Evolutionary conservation across 331 rosid genomes (phyloP), one percentile per base, ranked within the genome.

Genomic region (Cydonia oblonga): DNA sequence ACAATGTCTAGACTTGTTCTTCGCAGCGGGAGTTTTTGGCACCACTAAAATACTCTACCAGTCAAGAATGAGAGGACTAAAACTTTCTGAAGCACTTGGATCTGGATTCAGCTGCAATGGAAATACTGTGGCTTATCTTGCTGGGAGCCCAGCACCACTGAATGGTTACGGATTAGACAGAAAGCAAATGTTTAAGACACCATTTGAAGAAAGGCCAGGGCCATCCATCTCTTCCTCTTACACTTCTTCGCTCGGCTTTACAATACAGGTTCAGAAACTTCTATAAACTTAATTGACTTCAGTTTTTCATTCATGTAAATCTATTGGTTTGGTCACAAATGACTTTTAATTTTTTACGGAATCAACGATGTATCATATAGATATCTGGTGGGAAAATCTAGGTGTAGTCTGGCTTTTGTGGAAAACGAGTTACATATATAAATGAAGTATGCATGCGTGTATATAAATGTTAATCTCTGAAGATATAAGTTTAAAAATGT

Each of bases 91-190:
- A 59, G 75, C 78, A 62, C 81, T 81, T 23, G 84, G 84, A 32
- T 67, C 80, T 15, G 81, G 84, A 72, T 81, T 81, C 76, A 81
- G 84, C 78, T 81, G 84, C 60, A 81, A 81, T 19, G 84, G 78
- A 3, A 76, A 76, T 26, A 70, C 84, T 19, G 84, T 81, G 75
- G 84, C 81, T 60, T 81, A 68, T 77, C 75, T 81, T 16, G 72
- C 81, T 67, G 84, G 81, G 57, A 76, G 81, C 57, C 51, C 78
- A 9, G 81, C 81, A 66, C 78, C 78, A 7, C 26, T 81, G 40
- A 52, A 44, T 72, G 71, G 72, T 42, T 72, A 61, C 22, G 81
- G 81, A 65, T 62, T 81, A 44, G 66, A 64, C 64, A 54, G 76
- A 61, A 69, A 81, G 68, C 81, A 72, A 63, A 61, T 81, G 49